A percentile compares a stretch with the other conserved stretches of the same genome.
Evolutionary conservation across 2,329 filamentous ascomycete genomes (phyloP).

Genomic region (Fusarium goolgardi): DNA sequence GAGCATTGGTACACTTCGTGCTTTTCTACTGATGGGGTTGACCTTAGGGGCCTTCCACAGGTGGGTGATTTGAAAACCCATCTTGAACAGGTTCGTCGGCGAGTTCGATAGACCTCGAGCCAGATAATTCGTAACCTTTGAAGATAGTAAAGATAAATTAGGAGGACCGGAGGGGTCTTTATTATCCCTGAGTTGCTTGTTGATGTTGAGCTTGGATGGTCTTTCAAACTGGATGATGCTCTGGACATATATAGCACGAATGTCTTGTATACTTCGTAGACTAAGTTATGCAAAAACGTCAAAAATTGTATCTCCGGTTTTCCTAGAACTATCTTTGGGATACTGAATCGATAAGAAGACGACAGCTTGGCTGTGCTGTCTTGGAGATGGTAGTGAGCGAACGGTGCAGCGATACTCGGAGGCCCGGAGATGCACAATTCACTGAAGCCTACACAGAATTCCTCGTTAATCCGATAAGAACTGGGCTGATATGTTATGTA

Average conservation of each 20-base stretch:
- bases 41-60: conserved; percentile 69
- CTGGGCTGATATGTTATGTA: conserved; percentile 24
- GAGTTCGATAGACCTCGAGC: not conserved
- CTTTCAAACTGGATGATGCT: conserved; percentile 16
- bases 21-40: conserved; percentile 88
- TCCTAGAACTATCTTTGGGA: conserved; percentile 34
- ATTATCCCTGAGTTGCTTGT: conserved; percentile 26
- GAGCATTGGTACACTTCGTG: conserved; percentile 79
- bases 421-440: conserved; percentile 42
- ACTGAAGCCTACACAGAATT: conserved; percentile 15
- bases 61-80: conserved; percentile 47
- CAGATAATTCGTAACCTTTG: not conserved
- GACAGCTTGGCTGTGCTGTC: conserved; percentile 23
- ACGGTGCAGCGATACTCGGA: conserved; percentile 37
- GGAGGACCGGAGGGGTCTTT: not conserved
- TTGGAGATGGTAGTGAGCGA: conserved; percentile 21
- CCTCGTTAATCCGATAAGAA: conserved; percentile 44
- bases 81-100: conserved; percentile 28
- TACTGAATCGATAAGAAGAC: conserved; percentile 36
- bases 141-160: not conserved
- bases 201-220: conserved; percentile 28
- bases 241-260: conserved; percentile 41
- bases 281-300: not conserved
- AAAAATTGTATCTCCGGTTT: conserved; percentile 45
- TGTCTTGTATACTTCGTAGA: conserved; percentile 14